Evolutionary conservation across 2,329 filamentous ascomycete species (phyloP).

Genomic region (Myriosclerotinia duriaeana): DNA sequence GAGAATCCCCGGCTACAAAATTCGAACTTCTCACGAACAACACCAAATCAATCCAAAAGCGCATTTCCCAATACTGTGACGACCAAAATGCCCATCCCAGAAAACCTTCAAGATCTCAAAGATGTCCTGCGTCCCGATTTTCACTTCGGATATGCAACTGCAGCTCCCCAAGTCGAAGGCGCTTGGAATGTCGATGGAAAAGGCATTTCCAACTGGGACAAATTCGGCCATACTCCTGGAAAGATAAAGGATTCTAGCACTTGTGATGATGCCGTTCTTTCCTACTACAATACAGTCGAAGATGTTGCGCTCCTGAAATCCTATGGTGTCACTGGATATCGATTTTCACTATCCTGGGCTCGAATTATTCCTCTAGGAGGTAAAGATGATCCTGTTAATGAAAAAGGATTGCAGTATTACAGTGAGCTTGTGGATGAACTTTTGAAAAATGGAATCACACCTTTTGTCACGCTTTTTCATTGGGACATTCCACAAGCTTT

Average conservation of each 20-base stretch:
- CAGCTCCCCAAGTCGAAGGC: constrained; percentile 83
- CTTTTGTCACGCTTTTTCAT: constrained; percentile 79
- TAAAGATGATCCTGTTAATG: constrained; percentile 75
- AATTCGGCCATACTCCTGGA: constrained; percentile 72
- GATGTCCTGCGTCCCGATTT: constrained; percentile 62
- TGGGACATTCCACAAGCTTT: constrained; percentile 81
- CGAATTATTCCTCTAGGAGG: constrained; percentile 80
- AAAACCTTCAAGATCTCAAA: constrained; percentile 45
- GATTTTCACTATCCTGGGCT: constrained; percentile 81
- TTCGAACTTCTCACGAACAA: background rate
- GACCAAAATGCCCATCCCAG: constrained; percentile 10
- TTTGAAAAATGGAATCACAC: constrained; percentile 70
- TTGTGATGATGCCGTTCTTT: constrained; percentile 77
- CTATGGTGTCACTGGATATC: constrained; percentile 70
- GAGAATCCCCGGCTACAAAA: background rate
- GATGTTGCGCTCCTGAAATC: constrained; percentile 75
- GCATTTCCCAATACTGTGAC: background rate
- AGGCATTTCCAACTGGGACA: constrained; percentile 81
- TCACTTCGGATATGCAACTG: constrained; percentile 76
- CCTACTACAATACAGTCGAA: constrained; percentile 72
- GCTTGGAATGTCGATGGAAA: constrained; percentile 70
- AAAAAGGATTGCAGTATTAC: constrained; percentile 74
- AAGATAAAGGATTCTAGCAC: constrained; percentile 77
- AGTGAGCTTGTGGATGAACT: constrained; percentile 74
- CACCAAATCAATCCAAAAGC: background rate